A percentile compares a stretch with the other conserved stretches of the same genome.
phyloP scores from a whole-genome alignment of 169 alveolate genomes.

The Eimeria acervulina region DNA sequence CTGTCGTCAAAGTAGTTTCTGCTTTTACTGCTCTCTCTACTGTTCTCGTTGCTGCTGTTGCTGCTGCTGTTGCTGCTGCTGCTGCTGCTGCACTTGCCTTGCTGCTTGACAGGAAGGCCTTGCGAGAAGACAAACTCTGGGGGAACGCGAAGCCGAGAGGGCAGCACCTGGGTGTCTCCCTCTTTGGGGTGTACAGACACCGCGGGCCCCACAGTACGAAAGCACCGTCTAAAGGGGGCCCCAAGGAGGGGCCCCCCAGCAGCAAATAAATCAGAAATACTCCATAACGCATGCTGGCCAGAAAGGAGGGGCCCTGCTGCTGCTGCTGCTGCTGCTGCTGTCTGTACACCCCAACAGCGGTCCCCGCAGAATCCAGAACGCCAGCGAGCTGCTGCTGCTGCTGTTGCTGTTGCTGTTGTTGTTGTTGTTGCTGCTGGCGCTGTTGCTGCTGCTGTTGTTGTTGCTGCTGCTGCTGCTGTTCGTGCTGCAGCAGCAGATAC shows the following conservation, averaged over 20 bases:
- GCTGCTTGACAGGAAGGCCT: constrained; percentile 30
- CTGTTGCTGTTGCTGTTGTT: neutral
- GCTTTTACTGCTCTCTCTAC: neutral
- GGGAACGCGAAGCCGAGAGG: constrained; percentile 23
- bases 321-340: neutral
- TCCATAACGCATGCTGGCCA: neutral
- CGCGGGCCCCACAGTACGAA: neutral
- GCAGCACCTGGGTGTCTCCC: constrained; percentile 25
- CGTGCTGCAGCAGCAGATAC: neutral
- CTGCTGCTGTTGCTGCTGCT: neutral
- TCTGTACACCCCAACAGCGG: neutral
- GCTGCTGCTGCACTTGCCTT: constrained; percentile 59
- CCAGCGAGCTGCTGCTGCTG: neutral
- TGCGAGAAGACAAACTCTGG: neutral
- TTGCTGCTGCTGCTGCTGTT: neutral
- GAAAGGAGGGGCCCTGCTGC: neutral
- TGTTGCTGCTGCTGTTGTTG: neutral
- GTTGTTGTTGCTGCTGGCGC: neutral
- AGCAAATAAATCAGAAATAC: neutral
- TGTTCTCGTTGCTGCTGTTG: neutral
- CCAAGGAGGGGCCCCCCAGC: neutral
- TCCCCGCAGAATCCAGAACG: neutral
- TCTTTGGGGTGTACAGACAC: neutral
- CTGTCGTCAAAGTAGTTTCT: no score
- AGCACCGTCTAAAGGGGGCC: neutral